Percentiles rank a stretch among this genome's conserved stretches.
These are phyloP conservation scores for Ogataea kodamae DNA, from an alignment of 805 yeast genomes.

Conservation along the genomic window DNA sequence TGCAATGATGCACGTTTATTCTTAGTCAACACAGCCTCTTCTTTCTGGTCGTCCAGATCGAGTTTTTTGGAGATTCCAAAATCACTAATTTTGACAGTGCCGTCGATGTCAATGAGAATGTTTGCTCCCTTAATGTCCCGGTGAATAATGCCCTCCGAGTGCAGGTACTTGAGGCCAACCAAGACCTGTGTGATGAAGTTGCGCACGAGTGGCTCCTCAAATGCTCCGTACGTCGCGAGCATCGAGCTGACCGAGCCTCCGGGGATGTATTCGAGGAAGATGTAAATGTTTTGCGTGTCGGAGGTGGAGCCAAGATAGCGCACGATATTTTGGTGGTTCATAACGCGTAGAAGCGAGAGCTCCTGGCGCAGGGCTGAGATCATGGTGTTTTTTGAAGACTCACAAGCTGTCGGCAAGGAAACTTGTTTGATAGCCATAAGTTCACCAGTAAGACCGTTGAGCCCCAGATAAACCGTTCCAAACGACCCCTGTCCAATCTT, in stretches of 20 bases:
- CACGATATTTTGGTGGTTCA: slow-evolving; percentile 90
- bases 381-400: slow-evolving; percentile 41
- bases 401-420: slow-evolving; percentile 47
- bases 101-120: slow-evolving; percentile 54
- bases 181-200: slow-evolving; percentile 54
- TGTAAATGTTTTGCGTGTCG: slow-evolving; percentile 68
- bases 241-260: slow-evolving; percentile 50
- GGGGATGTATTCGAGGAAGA: slow-evolving; percentile 56
- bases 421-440: slow-evolving; percentile 97
- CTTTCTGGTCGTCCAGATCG: slow-evolving; percentile 25
- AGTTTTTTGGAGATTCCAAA: slow-evolving; percentile 65
- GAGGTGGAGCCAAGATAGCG: slow-evolving; percentile 85
- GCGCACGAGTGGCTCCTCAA: slow-evolving; percentile 56
- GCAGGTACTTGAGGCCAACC: slow-evolving; percentile 53
- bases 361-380: slow-evolving; percentile 81
- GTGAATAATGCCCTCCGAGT: slow-evolving; percentile 56
- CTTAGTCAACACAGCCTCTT: slow-evolving; percentile 35
- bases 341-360: slow-evolving; percentile 68
- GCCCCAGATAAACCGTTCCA: slow-evolving; percentile 89
- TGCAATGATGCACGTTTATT: slow-evolving; percentile 78
- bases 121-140: slow-evolving; percentile 66
- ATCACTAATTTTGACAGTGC: slow-evolving; percentile 61
- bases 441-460: slow-evolving; percentile 90
- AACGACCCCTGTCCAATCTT: slow-evolving; percentile 92
- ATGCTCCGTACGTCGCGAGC: slow-evolving; percentile 57